Evolutionary conservation across 768 basidiomycete species (phyloP), one percentile per base, ranked within the genome.

Genomic region (Calocybe cyanea): DNA sequence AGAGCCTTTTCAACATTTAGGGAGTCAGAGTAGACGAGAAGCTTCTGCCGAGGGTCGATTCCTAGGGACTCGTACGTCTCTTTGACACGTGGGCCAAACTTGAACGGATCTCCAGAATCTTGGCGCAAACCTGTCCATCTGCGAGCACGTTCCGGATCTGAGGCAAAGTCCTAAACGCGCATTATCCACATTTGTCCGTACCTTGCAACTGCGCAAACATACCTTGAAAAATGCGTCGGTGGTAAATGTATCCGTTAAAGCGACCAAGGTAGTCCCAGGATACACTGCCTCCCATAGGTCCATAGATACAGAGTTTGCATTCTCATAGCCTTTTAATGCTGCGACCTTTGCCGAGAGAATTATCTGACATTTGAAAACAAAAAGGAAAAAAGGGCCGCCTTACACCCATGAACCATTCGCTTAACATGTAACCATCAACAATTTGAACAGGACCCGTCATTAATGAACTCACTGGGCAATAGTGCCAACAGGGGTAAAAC

Each of bases 161-260:
- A 54, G 2, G 61, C 49, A 34, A 88, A 81, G 53, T 85, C 84
- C 85, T 87, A 49, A 7, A 40, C 4, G 21, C 1, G 32, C 10
- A 24, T 37, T 13, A 8, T 40, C 15, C 10, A 6, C 14, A 3
- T 25, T 51, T n/a, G 36, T 54, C 13, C 45, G 37, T n/a, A 47
- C 19, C 14, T 35, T 14, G 17, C 9, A 19, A 36, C 31, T 23
- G 17, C 34, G 10, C 46, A 30, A 13, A 53, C 55, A 18, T 59
- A 78, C 92, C 67, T 80, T 75, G 71, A 92, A 93, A 68, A 97
- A 98, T 0, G 78, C 82, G 24, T 77, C 66, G 1, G 88, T 90
- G 5, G 93, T 88, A 65, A 96, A 98, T 0, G 96, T 99, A 66
- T 99, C 96, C 11, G 96, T 96, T 25, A 97, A 70, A 15, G 93